phyloP scores from a whole-genome alignment of 2,329 filamentous ascomycete species.

The Hirsutella thompsonii region DNA sequence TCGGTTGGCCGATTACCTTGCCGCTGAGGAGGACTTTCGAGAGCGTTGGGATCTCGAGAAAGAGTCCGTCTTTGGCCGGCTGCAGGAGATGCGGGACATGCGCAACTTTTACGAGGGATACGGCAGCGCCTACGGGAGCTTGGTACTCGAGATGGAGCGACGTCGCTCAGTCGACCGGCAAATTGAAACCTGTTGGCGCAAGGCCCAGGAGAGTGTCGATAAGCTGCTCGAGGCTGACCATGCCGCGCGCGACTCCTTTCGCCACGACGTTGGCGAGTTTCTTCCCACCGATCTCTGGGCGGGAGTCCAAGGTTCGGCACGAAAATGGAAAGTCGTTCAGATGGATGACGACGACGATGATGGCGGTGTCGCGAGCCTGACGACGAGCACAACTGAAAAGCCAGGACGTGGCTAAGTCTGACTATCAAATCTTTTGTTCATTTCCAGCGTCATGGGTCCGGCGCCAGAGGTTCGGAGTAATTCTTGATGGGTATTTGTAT shows the following conservation, averaged over 20 bases:
- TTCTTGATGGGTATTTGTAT: too few relatives aligned
- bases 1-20: constrained; percentile 51
- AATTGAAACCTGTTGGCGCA: constrained; percentile 60
- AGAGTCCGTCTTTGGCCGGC: constrained; percentile 51
- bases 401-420: not conserved
- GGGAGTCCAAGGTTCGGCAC: constrained; percentile 50
- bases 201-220: constrained; percentile 65
- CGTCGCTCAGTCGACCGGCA: constrained; percentile 61
- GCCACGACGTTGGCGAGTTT: constrained; percentile 71
- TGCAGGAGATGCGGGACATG: constrained; percentile 66
- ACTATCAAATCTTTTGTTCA: not conserved
- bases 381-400: constrained; percentile 1
- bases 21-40: constrained; percentile 50
- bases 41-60: constrained; percentile 64
- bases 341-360: constrained; percentile 15
- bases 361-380: not conserved
- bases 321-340: constrained; percentile 34
- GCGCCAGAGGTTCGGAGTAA: not conserved
- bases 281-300: constrained; percentile 83
- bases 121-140: constrained; percentile 66
- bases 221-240: constrained; percentile 62
- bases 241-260: constrained; percentile 63
- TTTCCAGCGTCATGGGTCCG: not conserved
- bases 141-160: constrained; percentile 74
- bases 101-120: constrained; percentile 82